Evolutionary conservation across 345 rosid genomes (phyloP), one percentile per base, ranked within the genome.

Genomic region (Lenwebbia sp.): DNA sequence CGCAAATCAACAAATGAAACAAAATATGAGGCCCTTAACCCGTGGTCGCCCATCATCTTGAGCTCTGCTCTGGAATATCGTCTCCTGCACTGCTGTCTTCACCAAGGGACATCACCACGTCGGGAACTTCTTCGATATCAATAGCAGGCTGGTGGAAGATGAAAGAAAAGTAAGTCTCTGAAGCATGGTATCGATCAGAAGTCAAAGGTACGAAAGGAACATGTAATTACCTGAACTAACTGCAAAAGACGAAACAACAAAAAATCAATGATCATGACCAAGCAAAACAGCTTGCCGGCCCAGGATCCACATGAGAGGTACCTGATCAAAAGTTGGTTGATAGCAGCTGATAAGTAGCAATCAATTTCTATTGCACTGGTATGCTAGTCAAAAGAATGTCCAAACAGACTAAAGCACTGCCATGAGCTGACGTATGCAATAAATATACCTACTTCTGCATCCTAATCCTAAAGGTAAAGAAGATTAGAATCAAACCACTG

Each of bases 241-340:
- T 92, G 92, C 90, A 97, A 88, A 25, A 97, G 88, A 57, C 86
- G 90, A 98, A 94, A 96, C 25, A 96, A 88, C 90, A 97, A 88
- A 89, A 89, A 94, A 93, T 96, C 96, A 26, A 95, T 89, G 23
- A 96, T 95, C 98, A 97, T 95, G 88, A 97, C 99, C 93, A 94
- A 89, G 91, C 98, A 94, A 84, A 95, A 96, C 65, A 96, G 92
- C 88, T 96, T 97, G 85, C 99, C 98, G 4, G 98, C 99, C 99
- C 98, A 96, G 57, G 95, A 88, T 85, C 99, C 99, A 87, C 99
- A 95, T 1, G 99, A 92, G 11, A 97, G 98, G 88, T 93, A 95
- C 94, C 98, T 95, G 90, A 78, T 50, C 74, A 25, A 86, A 60
- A 75, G 54, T 22, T 41, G 8, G 58, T 49, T 10, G 51, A 28